Base-by-base conservation (phyloP, 441 rosid species). In the Bruguiera hainesii region DNA sequence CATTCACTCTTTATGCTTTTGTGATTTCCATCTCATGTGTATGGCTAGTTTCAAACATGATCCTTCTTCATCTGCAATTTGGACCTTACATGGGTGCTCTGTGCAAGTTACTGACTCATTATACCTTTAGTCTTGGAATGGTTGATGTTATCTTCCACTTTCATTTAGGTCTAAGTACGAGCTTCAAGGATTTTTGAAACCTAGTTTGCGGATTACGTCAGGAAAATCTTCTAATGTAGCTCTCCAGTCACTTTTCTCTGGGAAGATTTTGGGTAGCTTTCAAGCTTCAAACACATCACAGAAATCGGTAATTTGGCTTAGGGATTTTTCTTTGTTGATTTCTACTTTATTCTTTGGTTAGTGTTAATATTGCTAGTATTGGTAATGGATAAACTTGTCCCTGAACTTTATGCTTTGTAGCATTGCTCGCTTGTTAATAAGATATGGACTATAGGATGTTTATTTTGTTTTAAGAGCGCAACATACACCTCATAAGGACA, bases 151-250 rank as follows among this genome's bases (percentile, higher is more conserved):
- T 42, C 21, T 67, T 73, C 66, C 70, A 68, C 56, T 58, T 53
- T 73, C 56, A 59, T 65, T 67, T 66, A 95, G 98, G 85, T 89
- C 98, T n/a, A 95, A 95, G 81, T 95, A 95, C 71, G 98, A 92
- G 88, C 84, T 73, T 65, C 98, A 95, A 85, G 92, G 89, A 79
- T 95, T 95, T 78, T 61, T 92, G 78, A 90, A 95, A 78, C 93
- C 98, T 67, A 89, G 95, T 75, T 86, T 95, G 80, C 85, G 89
- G 73, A 95, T 92, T 64, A 66, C 92, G 48, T 87, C 94, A 0
- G 92, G 74, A 63, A 92, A 80, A 77, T 68, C 73, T 62, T 50
- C 61, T n/a, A 31, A 88, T 48, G 66, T 73, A 66, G 66, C 85
- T 72, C 81, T 81, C 50, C 78, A 79, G 72, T 66, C 88, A 66